A percentile compares a stretch with the other conserved stretches of the same genome.
phyloP scores from a whole-genome alignment of 306 rosid genomes.

The Crotalaria pallida region DNA sequence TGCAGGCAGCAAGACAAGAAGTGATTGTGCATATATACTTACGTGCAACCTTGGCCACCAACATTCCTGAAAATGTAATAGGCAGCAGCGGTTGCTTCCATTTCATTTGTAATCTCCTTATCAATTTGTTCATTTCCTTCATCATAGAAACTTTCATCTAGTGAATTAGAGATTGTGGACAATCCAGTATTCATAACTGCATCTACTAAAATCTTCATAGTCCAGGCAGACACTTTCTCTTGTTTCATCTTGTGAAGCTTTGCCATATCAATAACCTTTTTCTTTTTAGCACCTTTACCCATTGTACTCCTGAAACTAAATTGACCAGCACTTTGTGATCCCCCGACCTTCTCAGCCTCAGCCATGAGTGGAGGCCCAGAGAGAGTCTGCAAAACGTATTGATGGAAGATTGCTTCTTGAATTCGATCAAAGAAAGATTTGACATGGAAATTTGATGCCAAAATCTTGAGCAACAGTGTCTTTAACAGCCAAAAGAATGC shows the following conservation, averaged over 20 bases:
- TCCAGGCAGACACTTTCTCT: conserved; percentile 92
- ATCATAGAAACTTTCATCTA: conserved; percentile 52
- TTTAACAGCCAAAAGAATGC: conserved; percentile 70
- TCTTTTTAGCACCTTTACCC: conserved; percentile 34
- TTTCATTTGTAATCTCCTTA: conserved; percentile 77
- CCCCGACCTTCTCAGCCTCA: conserved; percentile 57
- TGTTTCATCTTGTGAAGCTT: conserved; percentile 73
- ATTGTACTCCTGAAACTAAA: conserved; percentile 59
- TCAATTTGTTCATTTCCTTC: conserved; percentile 44
- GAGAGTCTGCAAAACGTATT: conserved; percentile 71
- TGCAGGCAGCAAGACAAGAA: neutral
- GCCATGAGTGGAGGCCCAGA: conserved; percentile 66
- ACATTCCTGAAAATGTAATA: conserved; percentile 64
- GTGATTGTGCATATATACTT: conserved; percentile 28
- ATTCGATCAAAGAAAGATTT: conserved; percentile 82
- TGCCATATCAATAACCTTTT: conserved; percentile 63
- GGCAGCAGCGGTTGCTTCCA: conserved; percentile 89
- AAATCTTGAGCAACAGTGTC: conserved; percentile 53
- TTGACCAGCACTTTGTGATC: conserved; percentile 40
- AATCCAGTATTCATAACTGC: conserved; percentile 76
- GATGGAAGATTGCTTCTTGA: conserved; percentile 81
- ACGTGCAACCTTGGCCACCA: conserved; percentile 60
- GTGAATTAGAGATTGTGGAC: conserved; percentile 58
- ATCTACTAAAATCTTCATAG: conserved; percentile 84
- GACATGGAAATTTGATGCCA: conserved; percentile 78